Base-by-base conservation (phyloP, 352 stramenopile species). In the Phytophthora fragariaefolia region DNA sequence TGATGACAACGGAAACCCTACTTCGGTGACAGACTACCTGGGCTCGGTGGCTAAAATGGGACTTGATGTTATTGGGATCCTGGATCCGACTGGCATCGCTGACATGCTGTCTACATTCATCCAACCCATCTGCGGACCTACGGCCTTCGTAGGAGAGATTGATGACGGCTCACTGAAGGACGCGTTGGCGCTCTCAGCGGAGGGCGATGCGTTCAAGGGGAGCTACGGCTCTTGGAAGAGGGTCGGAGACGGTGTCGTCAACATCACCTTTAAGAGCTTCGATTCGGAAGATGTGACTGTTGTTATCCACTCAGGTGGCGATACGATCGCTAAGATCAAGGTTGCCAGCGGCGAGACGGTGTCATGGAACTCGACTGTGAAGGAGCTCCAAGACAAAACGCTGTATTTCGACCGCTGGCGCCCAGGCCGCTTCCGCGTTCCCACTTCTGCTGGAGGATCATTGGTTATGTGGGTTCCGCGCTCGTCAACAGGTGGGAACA, bases 341-440 rank as follows among this genome's bases (percentile, higher is more conserved):
- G 74, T 86, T 15, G 64, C 59, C 7, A 75, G 66, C 17, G 78
- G 78, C n/a, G 20, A 56, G 28, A 86, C 60, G 1, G 70, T 74
- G 49, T 47, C 48, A 7, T 86, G 78, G 78, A 79, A 63, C 26
- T 74, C 72, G 43, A 73, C 51, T 0, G 68, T 86, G 23, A 53
- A 66, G 13, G 60, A 66, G 2, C 73, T 84, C 20, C 62, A 83
- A 52, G 74, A 83, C 52, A 80, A 83, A 53, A 85, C 74, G 7
- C 8, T 87, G 46, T 85, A 83, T 49, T 23, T 87, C 12, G 71
- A 87, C 49, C 79, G 79, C 34, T 87, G 74, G 76, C 79, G 76
- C 10, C 74, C 71, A 1, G 69, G 70, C 9, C 65, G 74, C 65
- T 20, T 83, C 5, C 58, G 55, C 3, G 47, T 87, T 6, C 64